phyloP scores from a whole-genome alignment of 192 early-diverging fungal genomes.

The Linnemannia zychae region DNA sequence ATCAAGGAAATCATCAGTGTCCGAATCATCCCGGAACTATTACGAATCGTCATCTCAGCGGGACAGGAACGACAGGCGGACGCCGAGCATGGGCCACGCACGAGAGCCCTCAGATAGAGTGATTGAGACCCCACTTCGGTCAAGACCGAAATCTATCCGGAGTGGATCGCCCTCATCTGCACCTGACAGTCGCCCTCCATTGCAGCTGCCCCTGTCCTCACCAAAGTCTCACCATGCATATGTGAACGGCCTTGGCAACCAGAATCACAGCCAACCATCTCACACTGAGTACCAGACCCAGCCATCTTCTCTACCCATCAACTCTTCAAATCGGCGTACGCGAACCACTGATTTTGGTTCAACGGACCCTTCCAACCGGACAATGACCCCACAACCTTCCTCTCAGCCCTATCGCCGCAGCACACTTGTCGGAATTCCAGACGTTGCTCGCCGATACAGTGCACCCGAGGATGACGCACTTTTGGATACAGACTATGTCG shows the following conservation, averaged over 20 bases:
- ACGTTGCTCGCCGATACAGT: slow-evolving; percentile 41
- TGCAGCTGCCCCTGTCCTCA: slow-evolving; percentile 44
- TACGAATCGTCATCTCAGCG: slow-evolving; percentile 18
- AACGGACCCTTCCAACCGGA: slow-evolving; percentile 19
- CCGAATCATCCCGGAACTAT: slow-evolving; percentile 23
- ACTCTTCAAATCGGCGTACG: slow-evolving; percentile 23
- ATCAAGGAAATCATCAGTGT: background rate
- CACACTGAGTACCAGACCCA: slow-evolving; percentile 24
- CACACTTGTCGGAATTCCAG: slow-evolving; percentile 37
- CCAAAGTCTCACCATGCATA: slow-evolving; percentile 27
- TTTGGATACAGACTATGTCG: slow-evolving; percentile 79
- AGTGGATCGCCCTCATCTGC: slow-evolving; percentile 33
- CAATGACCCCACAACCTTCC: slow-evolving; percentile 24
- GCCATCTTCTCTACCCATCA: slow-evolving; percentile 24
- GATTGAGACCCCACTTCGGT: slow-evolving; percentile 16
- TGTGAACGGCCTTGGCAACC: slow-evolving; percentile 11
- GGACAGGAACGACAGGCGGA: slow-evolving; percentile 30
- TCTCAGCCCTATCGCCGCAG: slow-evolving; percentile 46
- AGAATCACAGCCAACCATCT: background rate
- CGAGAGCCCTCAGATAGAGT: slow-evolving; percentile 21
- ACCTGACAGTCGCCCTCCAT: slow-evolving; percentile 33
- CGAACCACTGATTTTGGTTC: slow-evolving; percentile 19
- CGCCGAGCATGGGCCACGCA: background rate
- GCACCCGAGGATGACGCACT: slow-evolving; percentile 67
- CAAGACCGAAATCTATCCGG: slow-evolving; percentile 32